Base-by-base conservation (phyloP, 495 filamentous ascomycete genomes). In the Annulohypoxylon stygium region DNA sequence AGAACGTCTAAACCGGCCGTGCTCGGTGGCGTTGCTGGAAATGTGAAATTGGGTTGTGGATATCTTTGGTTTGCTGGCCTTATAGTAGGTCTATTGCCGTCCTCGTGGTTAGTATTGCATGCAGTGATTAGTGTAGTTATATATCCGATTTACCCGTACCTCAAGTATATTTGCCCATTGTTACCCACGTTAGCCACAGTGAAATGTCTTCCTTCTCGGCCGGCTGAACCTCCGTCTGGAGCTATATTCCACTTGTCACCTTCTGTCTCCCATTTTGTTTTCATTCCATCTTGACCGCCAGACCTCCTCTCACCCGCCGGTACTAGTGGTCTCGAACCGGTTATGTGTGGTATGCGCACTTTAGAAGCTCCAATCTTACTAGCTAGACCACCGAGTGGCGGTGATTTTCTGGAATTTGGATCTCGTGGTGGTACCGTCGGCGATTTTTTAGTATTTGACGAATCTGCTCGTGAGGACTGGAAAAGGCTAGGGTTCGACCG, bases 111-210 rank as follows among this genome's bases (percentile, higher is more conserved):
- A 65, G 62, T 60, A 54, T 25, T 39, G 45, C 23, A 54, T 9
- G 30, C 30, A 30, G 30, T 6, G 11, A 63, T 75, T 65, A 67
- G 61, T 16, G 14, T 30, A 30, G 30, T 30, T 6, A 37, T 65
- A n/a, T 33, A 39, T 64, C 57, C 41, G 10, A 55, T 25, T 18
- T 48, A 74, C 18, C 78, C 88, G 78, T 92, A 97, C 95, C 95
- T 93, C 67, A 98, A 83, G 80, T 96, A 98, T 79, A 98, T 94
- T 81, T 91, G 91, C 39, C 95, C 95, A 83, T 96, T 95, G 77
- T 94, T 93, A 53, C 94, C 95, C 65, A 98, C 92, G 82, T 97
- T 98, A 25, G 93, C 94, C 64, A 98, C 95, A 9, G 93, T 93
- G 80, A 97, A 98, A 76, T 96, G 92, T 57, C 93, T 86, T 26